phyloP scores from a whole-genome alignment of 2,329 filamentous ascomycete species.

The Aotearoamyces nothofagi region DNA sequence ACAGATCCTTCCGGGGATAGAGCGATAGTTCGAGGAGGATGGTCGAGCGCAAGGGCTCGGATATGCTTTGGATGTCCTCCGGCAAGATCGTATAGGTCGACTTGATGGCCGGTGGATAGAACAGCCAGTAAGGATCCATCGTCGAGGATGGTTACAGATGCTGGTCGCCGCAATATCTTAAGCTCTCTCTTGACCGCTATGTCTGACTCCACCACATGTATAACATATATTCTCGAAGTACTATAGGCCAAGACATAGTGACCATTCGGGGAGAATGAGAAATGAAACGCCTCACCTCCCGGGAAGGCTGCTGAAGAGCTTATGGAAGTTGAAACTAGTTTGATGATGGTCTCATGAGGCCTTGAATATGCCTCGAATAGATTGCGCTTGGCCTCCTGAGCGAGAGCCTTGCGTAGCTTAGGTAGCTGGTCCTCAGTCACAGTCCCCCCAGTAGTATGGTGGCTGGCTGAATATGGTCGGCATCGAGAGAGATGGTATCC shows the following conservation, averaged over 20 bases:
- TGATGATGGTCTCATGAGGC: conserved; percentile 56
- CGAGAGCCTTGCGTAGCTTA: conserved; percentile 48
- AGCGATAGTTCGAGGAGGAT: conserved; percentile 63
- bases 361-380: conserved; percentile 63
- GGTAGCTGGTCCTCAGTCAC: conserved; percentile 36
- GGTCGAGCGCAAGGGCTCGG: conserved; percentile 64
- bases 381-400: conserved; percentile 58
- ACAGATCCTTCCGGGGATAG: conserved; percentile 72
- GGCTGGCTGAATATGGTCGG: conserved; percentile 39
- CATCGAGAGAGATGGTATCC: conserved; percentile 45
- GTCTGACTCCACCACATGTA: conserved; percentile 47
- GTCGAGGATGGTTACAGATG: conserved; percentile 65
- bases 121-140: conserved; percentile 65
- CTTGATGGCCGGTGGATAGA: conserved; percentile 66
- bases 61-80: conserved; percentile 49
- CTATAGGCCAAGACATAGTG: conserved; percentile 67
- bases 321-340: conserved; percentile 68
- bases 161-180: conserved; percentile 62
- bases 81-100: conserved; percentile 69
- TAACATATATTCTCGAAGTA: conserved; percentile 68
- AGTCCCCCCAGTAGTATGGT: conserved; percentile 16
- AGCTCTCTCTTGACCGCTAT: conserved; percentile 60
- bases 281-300: conserved; percentile 74
- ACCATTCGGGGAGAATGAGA: conserved; percentile 62
- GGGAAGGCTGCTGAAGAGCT: conserved; percentile 69